Percentiles rank a stretch among this genome's conserved stretches.
phyloP scores from a whole-genome alignment of 1,284 basidiomycete species.

The Inonotus obliquus region DNA sequence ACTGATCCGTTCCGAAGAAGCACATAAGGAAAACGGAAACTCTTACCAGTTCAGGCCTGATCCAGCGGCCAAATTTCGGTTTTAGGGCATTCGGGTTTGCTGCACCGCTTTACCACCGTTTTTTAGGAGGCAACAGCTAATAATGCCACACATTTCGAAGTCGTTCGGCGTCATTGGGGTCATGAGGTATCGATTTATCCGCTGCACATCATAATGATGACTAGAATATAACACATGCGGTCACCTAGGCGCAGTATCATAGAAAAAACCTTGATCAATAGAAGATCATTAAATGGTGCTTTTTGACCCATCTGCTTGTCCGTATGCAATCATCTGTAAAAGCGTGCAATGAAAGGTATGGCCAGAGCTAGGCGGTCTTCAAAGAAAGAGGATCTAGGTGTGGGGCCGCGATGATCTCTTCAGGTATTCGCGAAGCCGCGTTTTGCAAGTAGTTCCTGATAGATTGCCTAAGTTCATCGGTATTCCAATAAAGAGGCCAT shows the following conservation, averaged over 20 bases:
- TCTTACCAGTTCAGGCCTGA: background rate
- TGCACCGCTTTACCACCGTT: background rate
- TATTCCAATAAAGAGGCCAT: no score
- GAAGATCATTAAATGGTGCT: no score
- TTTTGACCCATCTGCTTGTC: background rate
- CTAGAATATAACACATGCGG: no score
- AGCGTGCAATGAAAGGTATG: no score
- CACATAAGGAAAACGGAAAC: background rate
- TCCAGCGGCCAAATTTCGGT: constrained; percentile 14
- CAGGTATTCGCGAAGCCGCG: background rate
- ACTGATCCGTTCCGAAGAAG: constrained; percentile 1
- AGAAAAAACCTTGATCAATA: no score
- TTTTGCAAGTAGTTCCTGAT: no score
- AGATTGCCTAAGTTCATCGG: no score
- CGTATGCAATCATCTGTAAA: no score
- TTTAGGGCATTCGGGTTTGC: background rate
- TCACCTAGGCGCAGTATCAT: background rate
- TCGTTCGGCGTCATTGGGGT: constrained; percentile 12
- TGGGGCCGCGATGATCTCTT: background rate
- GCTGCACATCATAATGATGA: background rate
- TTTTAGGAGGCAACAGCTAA: background rate
- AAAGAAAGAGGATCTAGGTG: background rate
- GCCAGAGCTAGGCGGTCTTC: no score
- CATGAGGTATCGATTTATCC: constrained; percentile 6
- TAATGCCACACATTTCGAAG: background rate